These are phyloP conservation scores for Gossypium trilobum DNA, from an alignment of 441 rosid genomes.

Conservation along the genomic window DNA sequence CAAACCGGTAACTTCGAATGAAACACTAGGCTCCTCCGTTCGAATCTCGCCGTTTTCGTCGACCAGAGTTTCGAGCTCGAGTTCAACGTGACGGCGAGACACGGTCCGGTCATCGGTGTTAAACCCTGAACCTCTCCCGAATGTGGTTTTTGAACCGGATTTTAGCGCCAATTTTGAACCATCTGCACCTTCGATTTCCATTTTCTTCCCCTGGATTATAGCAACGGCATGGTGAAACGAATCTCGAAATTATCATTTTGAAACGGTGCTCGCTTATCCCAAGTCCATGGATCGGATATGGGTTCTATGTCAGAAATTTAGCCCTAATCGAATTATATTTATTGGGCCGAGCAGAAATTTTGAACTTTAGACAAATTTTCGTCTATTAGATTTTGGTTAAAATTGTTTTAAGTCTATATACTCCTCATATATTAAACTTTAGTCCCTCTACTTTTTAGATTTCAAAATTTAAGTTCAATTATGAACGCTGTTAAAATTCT, in stretches of 20 bases:
- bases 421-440: too few species aligned
- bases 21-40: slow-evolving; percentile 33
- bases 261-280: too few species aligned
- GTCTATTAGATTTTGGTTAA: too few species aligned
- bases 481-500: too few species aligned
- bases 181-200: slow-evolving; percentile 66
- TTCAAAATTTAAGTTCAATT: too few species aligned
- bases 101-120: slow-evolving; percentile 39
- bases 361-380: too few species aligned
- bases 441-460: too few species aligned
- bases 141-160: slow-evolving; percentile 19
- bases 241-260: background rate
- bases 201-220: background rate
- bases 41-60: slow-evolving; percentile 1
- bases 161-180: slow-evolving; percentile 37
- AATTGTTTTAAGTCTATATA: too few species aligned
- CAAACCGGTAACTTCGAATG: slow-evolving; percentile 48
- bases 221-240: background rate
- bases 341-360: too few species aligned
- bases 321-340: too few species aligned
- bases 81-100: slow-evolving; percentile 52
- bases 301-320: too few species aligned
- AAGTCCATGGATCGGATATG: too few species aligned
- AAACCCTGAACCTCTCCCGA: slow-evolving; percentile 53
- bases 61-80: slow-evolving; percentile 18